Evolutionary conservation across 208 protist genomes (phyloP), one percentile per base, ranked within the genome.

Genomic region (Porcisia hertigi): DNA sequence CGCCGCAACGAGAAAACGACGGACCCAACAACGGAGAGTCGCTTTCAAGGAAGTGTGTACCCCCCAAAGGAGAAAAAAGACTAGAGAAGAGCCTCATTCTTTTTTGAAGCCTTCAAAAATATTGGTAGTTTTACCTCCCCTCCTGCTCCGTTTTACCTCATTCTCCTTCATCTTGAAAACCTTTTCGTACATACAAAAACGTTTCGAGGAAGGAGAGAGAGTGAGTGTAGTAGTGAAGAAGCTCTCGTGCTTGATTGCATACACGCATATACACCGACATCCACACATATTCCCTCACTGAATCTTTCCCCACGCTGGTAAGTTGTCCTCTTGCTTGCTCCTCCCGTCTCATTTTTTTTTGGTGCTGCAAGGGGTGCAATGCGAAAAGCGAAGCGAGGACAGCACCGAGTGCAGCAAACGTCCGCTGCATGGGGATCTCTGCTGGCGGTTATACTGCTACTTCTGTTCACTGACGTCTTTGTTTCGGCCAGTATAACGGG

Each of bases 401-500:
- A 47, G 12, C 39, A 36, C 41, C 43, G 63, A 0, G 63, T 8
- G 41, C 23, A 11, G 41, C 6, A 49, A 52, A 25, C 25, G 34
- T 18, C 7, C 12, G 7, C 18, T 18, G 63, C 7, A 43, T 23
- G 63, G 5, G 23, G 18, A 30, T 11, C 20, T 58, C 2, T 25
- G 5, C 18, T 72, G 69, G 69, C 43, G 41, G 25, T 73, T 1
- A 47, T 39, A 41, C 53, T 84, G 36, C 12, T 67, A 41, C 74
- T 86, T 25, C 69, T 77, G 23, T 77, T 25, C 52, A 47, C 57
- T 18, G 20, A 66, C 7, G 47, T 43, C 14, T 63, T 34, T 39
- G 45, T 54, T 3, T 75, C 73, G 8, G 64, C 65, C 14, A 41
- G 36, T 9, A 57, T 85, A 12, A 63, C 43, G 1, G 65, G 55